These are phyloP conservation scores for Mortierella claussenii DNA, from an alignment of 192 early-diverging fungal genomes.

Conservation along the genomic window DNA sequence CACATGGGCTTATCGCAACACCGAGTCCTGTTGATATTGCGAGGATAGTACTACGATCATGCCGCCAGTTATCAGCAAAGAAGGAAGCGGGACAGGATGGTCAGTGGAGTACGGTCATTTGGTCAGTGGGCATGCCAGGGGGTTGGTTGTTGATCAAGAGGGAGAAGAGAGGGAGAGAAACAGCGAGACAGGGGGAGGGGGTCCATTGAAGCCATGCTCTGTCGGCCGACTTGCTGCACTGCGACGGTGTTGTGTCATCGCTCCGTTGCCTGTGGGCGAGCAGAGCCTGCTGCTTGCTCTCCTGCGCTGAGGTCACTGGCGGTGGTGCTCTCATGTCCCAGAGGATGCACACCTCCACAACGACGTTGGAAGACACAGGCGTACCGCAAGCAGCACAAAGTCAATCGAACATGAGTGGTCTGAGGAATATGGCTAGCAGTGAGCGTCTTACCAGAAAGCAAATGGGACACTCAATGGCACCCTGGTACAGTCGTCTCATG, in stretches of 20 bases:
- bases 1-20: constrained; percentile 97
- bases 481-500: constrained; percentile 62
- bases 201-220: too few species aligned
- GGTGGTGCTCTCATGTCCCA: too few species aligned
- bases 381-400: too few species aligned
- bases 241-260: too few species aligned
- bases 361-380: too few species aligned
- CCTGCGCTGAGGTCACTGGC: too few species aligned
- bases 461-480: constrained; percentile 92
- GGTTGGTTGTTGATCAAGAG: too few species aligned
- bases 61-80: background rate
- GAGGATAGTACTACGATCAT: constrained; percentile 80
- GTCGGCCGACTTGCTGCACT: too few species aligned
- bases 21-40: constrained; percentile 90
- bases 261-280: background rate
- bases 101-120: background rate
- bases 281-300: too few species aligned
- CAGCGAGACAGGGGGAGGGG: too few species aligned
- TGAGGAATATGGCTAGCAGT: constrained; percentile 5
- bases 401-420: background rate
- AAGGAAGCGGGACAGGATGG: background rate
- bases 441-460: constrained; percentile 83
- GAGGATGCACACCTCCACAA: too few species aligned
- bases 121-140: background rate
- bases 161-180: too few species aligned